phyloP scores from a whole-genome alignment of 495 filamentous ascomycete species.

The Eremomyces bilateralis region DNA sequence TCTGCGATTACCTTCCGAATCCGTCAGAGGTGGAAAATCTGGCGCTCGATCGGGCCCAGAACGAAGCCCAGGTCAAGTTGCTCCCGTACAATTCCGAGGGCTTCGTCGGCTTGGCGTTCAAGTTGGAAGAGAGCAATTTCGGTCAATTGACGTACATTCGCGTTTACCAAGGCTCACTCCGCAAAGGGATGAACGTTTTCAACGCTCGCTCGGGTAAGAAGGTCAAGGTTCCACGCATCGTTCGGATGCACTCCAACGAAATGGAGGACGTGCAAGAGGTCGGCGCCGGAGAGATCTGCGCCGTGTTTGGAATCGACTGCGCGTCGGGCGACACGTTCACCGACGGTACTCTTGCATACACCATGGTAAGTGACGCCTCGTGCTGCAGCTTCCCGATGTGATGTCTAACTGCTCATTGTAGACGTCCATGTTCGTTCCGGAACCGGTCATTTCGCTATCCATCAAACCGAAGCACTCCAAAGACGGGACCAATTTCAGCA shows the following conservation, averaged over 20 bases:
- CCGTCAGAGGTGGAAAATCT: slow-evolving; percentile 76
- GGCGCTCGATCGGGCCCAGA: slow-evolving; percentile 62
- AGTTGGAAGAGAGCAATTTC: slow-evolving; percentile 97
- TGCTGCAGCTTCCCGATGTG: background rate
- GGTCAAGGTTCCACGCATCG: slow-evolving; percentile 90
- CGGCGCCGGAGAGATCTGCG: slow-evolving; percentile 91
- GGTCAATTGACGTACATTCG: slow-evolving; percentile 97
- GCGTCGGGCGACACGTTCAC: slow-evolving; percentile 98
- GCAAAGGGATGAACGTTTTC: slow-evolving; percentile 74
- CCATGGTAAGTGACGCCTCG: slow-evolving; percentile 31
- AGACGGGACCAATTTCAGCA: slow-evolving; percentile 85
- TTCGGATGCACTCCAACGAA: slow-evolving; percentile 98
- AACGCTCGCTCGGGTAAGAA: slow-evolving; percentile 91
- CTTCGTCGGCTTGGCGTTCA: slow-evolving; percentile 93
- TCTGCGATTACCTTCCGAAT: slow-evolving; percentile 91
- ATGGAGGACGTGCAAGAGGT: slow-evolving; percentile 93
- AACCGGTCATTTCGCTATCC: slow-evolving; percentile 91
- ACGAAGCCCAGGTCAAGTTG: slow-evolving; percentile 62
- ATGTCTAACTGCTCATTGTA: slow-evolving; percentile 6
- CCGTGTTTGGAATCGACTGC: slow-evolving; percentile 96
- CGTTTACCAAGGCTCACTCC: slow-evolving; percentile 86
- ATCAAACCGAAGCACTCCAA: slow-evolving; percentile 93
- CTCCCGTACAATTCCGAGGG: slow-evolving; percentile 82
- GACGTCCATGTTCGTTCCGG: slow-evolving; percentile 95
- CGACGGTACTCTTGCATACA: slow-evolving; percentile 79